phyloP scores from a whole-genome alignment of 768 basidiomycete species.

The Mycena chlorophos region DNA sequence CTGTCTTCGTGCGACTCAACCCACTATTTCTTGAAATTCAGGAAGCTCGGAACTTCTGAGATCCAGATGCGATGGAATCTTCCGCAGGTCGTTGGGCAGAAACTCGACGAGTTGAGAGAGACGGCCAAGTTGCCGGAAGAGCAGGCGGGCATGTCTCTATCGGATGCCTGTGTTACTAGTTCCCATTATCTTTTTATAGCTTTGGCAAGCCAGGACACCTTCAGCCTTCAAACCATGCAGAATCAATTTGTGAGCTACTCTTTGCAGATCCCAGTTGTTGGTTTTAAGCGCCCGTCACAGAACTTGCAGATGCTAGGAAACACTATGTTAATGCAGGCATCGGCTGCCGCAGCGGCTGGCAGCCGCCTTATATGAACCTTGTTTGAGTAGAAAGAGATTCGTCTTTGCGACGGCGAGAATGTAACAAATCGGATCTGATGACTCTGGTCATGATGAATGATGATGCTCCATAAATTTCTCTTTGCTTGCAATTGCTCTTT shows the following conservation, averaged over 20 bases:
- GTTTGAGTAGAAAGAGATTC: too few species aligned
- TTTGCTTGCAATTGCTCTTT: too few species aligned
- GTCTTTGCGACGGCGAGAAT: too few species aligned
- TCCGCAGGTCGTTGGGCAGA: conserved; percentile 1
- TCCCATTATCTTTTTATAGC: too few species aligned
- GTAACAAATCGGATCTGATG: too few species aligned
- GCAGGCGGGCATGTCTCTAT: background rate
- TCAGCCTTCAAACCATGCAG: background rate
- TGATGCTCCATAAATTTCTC: too few species aligned
- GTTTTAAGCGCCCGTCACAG: background rate
- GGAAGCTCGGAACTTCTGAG: background rate
- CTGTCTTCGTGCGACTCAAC: conserved; percentile 14
- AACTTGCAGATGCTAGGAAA: background rate
- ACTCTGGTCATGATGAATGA: too few species aligned
- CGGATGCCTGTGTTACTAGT: too few species aligned
- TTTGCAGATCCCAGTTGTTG: background rate
- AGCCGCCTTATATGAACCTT: too few species aligned
- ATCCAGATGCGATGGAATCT: conserved; percentile 16
- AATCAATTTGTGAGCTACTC: background rate
- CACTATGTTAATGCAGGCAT: background rate
- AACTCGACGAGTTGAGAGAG: conserved; percentile 1
- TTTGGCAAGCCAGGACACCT: background rate
- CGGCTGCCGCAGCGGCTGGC: too few species aligned
- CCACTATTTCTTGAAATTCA: conserved; percentile 15
- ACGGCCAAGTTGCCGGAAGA: conserved; percentile 5